A percentile compares a stretch with the other conserved stretches of the same genome.
These are phyloP conservation scores for Leptomonas seymouri DNA, from an alignment of 208 protist genomes.

Conservation along the genomic window DNA sequence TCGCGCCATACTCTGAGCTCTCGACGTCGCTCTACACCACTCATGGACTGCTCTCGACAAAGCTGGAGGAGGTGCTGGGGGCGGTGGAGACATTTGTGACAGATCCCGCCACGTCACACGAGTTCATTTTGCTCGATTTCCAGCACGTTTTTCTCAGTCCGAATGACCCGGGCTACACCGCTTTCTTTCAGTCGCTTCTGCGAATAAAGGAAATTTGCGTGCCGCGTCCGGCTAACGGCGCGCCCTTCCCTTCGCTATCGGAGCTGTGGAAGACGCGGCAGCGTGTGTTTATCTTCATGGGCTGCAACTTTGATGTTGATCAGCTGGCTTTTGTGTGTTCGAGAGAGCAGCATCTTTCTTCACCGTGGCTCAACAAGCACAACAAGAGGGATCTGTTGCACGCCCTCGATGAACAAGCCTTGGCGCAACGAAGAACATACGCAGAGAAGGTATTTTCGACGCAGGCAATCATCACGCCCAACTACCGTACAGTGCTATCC, in stretches of 20 bases:
- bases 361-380: constrained; percentile 43
- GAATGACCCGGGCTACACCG: constrained; percentile 9
- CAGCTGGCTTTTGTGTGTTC: constrained; percentile 19
- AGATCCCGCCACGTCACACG: constrained; percentile 19
- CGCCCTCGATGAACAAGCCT: constrained; percentile 26
- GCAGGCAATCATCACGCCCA: constrained; percentile 46
- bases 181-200: constrained; percentile 36
- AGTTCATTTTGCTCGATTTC: constrained; percentile 61
- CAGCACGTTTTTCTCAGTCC: constrained; percentile 44
- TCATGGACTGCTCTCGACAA: constrained; percentile 40
- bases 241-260: constrained; percentile 33
- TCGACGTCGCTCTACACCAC: constrained; percentile 36
- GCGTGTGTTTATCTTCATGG: constrained; percentile 61
- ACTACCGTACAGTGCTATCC: constrained; percentile 20
- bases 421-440: not conserved
- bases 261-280: constrained; percentile 29
- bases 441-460: constrained; percentile 39
- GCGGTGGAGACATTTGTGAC: constrained; percentile 39
- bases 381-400: constrained; percentile 22
- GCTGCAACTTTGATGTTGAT: constrained; percentile 16
- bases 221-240: constrained; percentile 6
- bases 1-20: constrained; percentile 13
- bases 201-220: constrained; percentile 36
- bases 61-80: constrained; percentile 29
- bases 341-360: constrained; percentile 31